These are phyloP conservation scores for Fusarium tanahbumbuense DNA, from an alignment of 2,329 filamentous ascomycete species.

Conservation along the genomic window DNA sequence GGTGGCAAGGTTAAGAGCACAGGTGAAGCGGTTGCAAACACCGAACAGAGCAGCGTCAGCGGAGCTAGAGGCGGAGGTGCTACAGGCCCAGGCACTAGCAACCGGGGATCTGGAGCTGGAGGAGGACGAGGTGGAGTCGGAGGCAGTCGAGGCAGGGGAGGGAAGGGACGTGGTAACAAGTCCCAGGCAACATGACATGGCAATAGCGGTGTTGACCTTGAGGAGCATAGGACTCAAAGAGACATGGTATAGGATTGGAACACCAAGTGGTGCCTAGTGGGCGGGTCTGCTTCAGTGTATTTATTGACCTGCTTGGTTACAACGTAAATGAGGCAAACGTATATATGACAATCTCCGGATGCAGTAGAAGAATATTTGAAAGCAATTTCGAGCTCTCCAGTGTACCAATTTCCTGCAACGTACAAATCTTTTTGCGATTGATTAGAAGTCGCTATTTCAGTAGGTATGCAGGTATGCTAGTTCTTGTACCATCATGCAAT, in stretches of 20 bases:
- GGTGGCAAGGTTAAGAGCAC: slow-evolving; percentile 47
- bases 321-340: slow-evolving; percentile 13
- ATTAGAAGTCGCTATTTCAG: not conserved
- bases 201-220: slow-evolving; percentile 16
- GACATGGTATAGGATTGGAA: slow-evolving; percentile 4
- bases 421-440: not conserved
- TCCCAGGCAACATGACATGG: slow-evolving; percentile 15
- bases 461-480: not conserved
- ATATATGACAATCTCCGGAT: slow-evolving; percentile 29
- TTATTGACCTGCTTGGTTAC: slow-evolving; percentile 20
- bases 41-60: slow-evolving; percentile 29
- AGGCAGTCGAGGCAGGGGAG: slow-evolving; percentile 40
- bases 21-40: slow-evolving; percentile 34
- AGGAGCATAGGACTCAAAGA: slow-evolving; percentile 37
- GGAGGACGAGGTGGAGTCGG: slow-evolving; percentile 39
- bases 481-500: not conserved
- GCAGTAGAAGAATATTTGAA: slow-evolving; percentile 3
- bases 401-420: not conserved
- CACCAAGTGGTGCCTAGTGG: slow-evolving; percentile 7
- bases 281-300: slow-evolving; percentile 24
- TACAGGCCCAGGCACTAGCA: slow-evolving; percentile 23
- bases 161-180: slow-evolving; percentile 40
- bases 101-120: slow-evolving; percentile 32
- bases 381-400: not conserved
- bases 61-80: slow-evolving; percentile 26